phyloP scores from a whole-genome alignment of 1,139 yeast species.

The Pichia sp. region DNA sequence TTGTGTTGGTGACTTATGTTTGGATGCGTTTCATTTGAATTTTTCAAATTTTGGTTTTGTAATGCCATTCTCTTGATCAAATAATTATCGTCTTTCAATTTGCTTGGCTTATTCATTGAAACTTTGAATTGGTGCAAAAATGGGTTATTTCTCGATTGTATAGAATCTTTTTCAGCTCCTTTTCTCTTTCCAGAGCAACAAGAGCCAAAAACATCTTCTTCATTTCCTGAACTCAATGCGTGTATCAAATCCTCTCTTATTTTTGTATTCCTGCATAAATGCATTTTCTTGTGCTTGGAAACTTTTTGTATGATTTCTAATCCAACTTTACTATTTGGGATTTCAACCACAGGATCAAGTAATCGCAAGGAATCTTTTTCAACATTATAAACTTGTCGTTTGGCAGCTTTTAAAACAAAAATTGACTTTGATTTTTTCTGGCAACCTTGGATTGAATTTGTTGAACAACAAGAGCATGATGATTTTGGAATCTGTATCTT shows the following conservation, averaged over 20 bases:
- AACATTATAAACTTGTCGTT: slow-evolving; percentile 46
- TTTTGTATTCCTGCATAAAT: slow-evolving; percentile 8
- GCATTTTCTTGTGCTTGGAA: slow-evolving; percentile 13
- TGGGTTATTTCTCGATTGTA: not conserved
- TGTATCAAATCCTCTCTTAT: slow-evolving; percentile 7
- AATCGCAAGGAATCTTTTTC: slow-evolving; percentile 34
- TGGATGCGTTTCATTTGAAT: not conserved
- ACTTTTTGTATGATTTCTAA: slow-evolving; percentile 25
- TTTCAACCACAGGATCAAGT: slow-evolving; percentile 30
- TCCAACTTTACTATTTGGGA: slow-evolving; percentile 28
- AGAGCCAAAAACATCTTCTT: not conserved
- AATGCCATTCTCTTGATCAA: not conserved
- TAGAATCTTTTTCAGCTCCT: not conserved
- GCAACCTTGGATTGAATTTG: not conserved
- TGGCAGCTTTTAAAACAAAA: slow-evolving; percentile 41
- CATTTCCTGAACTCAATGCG: slow-evolving; percentile 8
- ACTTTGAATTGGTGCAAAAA: slow-evolving; percentile 5
- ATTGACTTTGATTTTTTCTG: slow-evolving; percentile 29
- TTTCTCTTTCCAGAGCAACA: slow-evolving; percentile 2
- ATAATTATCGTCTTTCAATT: not conserved
- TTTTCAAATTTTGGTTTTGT: not conserved
- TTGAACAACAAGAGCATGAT: slow-evolving; percentile 9
- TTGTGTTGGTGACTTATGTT: not conserved
- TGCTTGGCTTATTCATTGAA: not conserved
- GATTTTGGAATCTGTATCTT: not conserved